Percentiles rank a stretch among this genome's conserved stretches.
Evolutionary conservation across 2,329 filamentous ascomycete genomes (phyloP).

Genomic region (Teratosphaeria gauchensis): DNA sequence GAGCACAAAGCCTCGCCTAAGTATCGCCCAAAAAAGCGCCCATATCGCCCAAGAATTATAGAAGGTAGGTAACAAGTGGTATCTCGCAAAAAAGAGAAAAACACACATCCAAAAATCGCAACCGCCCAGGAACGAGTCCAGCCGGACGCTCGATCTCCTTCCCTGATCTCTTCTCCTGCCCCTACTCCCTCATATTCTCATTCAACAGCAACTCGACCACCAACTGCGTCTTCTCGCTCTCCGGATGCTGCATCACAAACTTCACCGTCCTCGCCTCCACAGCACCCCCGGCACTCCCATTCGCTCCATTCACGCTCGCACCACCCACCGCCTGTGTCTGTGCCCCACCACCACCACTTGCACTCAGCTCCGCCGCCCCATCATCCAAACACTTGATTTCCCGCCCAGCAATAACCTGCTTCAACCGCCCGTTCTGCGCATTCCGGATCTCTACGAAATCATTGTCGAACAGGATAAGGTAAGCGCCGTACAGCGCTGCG

Average conservation of each 20-base stretch:
- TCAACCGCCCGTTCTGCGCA: conserved; percentile 83
- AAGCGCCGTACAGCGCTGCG: conserved; percentile 83
- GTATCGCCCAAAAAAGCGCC: too few relatives aligned
- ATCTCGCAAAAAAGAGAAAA: neutral
- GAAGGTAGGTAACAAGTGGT: neutral
- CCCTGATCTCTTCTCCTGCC: neutral
- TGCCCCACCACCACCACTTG: conserved; percentile 16
- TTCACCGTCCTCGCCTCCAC: conserved; percentile 63
- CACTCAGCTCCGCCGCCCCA: conserved; percentile 37
- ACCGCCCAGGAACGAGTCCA: neutral
- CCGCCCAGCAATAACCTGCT: conserved; percentile 86
- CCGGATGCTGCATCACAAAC: conserved; percentile 89
- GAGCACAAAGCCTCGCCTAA: too few relatives aligned
- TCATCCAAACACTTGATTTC: conserved; percentile 89
- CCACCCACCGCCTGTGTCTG: neutral
- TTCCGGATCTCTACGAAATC: conserved; percentile 97
- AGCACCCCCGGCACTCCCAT: conserved; percentile 19
- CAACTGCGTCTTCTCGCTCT: conserved; percentile 73
- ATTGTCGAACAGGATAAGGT: conserved; percentile 84
- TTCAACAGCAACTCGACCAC: conserved; percentile 89
- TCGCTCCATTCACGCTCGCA: conserved; percentile 16
- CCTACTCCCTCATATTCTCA: conserved; percentile 48
- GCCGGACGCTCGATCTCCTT: too few relatives aligned
- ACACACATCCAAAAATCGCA: neutral
- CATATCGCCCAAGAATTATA: too few relatives aligned